Evolutionary conservation across 78 protist genomes (phyloP).

Genomic region (Protostelium mycophagum): DNA sequence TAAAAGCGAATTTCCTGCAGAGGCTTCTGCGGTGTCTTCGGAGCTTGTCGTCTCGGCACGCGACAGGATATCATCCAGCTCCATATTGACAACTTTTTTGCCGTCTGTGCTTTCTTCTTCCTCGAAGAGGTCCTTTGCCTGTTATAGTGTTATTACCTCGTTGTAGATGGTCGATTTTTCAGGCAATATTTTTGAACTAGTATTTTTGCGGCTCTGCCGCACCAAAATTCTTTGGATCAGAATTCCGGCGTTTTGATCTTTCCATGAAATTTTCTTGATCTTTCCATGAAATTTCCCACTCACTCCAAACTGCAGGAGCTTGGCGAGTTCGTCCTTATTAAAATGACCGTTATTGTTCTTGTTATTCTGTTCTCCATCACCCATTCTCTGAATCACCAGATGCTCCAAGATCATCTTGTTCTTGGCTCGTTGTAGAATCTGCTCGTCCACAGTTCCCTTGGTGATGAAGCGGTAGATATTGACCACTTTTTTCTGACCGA

Average conservation of each 20-base stretch:
- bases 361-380: conserved; percentile 2
- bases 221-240: no score
- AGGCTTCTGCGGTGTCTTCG: background rate
- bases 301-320: conserved; percentile 56
- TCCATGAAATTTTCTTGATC: no score
- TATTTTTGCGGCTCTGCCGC: no score
- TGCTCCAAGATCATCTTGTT: conserved; percentile 75
- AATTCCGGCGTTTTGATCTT: no score
- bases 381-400: conserved; percentile 76
- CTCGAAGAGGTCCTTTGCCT: conserved; percentile 61
- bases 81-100: conserved; percentile 20
- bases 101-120: conserved; percentile 31
- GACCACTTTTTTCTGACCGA: conserved; percentile 94
- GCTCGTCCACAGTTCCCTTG: conserved; percentile 65
- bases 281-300: no score
- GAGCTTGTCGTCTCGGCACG: conserved; percentile 47
- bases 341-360: conserved; percentile 24
- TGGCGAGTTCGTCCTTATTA: conserved; percentile 66
- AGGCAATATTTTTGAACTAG: no score
- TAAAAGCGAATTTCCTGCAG: conserved; percentile 39
- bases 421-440: conserved; percentile 64
- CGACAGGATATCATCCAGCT: conserved; percentile 68
- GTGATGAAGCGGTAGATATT: conserved; percentile 81
- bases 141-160: background rate
- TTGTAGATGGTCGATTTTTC: no score